Percentiles rank a stretch among this genome's conserved stretches.
Evolutionary conservation across 176 grass and related monocot genomes (phyloP).

Genomic region (Pontederia paniculata): DNA sequence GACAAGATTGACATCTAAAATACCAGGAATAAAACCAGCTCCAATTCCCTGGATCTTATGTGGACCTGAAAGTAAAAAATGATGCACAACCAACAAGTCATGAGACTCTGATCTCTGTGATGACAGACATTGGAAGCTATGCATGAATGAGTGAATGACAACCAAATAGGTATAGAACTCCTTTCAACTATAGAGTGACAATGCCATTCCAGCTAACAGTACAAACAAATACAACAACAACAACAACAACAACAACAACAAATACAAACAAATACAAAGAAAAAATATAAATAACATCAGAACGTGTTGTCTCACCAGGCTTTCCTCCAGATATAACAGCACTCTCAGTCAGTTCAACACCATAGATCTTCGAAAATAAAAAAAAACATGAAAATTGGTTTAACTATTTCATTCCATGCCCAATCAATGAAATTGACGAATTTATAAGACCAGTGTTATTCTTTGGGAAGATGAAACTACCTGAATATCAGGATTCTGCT

Average conservation of each 20-base stretch:
- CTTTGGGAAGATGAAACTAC: conserved; percentile 8
- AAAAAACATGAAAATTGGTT: neutral
- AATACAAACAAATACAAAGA: no score
- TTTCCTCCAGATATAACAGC: conserved; percentile 43
- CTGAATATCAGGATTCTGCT: conserved; percentile 42
- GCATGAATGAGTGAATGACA: no score
- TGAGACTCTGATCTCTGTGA: neutral
- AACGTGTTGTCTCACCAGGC: conserved; percentile 16
- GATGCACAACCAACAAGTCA: neutral
- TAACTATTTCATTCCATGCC: neutral
- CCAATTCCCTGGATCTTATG: conserved; percentile 56
- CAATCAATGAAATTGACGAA: neutral
- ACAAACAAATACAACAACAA: neutral
- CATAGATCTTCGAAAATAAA: conserved; percentile 26
- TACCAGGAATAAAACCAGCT: conserved; percentile 47
- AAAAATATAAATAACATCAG: neutral
- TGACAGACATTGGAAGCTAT: no score
- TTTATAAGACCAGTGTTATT: neutral
- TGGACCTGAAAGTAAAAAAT: conserved; percentile 21
- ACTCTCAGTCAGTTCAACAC: conserved; percentile 46
- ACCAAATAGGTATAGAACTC: no score
- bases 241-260: no score
- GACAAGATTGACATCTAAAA: conserved; percentile 29
- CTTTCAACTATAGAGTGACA: neutral
- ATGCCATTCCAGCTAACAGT: neutral